Percentiles rank a stretch among this genome's conserved stretches.
Evolutionary conservation across 768 basidiomycete genomes (phyloP).

Genomic region (Leccinum imitatum): DNA sequence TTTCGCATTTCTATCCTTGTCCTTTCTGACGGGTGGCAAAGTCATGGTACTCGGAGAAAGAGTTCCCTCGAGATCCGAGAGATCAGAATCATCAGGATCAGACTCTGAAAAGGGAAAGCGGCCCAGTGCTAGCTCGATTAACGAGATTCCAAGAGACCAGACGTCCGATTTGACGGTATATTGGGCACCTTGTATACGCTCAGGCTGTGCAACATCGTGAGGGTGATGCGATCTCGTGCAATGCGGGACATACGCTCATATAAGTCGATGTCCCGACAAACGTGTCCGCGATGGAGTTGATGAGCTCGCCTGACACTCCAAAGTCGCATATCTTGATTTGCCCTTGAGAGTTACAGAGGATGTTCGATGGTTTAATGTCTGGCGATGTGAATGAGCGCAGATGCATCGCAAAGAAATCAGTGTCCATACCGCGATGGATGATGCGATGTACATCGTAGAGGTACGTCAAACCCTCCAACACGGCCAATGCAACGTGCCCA

Average conservation of each 20-base stretch:
- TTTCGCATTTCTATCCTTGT: slow-evolving; percentile 51
- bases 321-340: slow-evolving; percentile 99
- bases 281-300: slow-evolving; percentile 98
- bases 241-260: slow-evolving; percentile 81
- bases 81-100: slow-evolving; percentile 69
- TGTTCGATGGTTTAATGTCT: slow-evolving; percentile 99
- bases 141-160: slow-evolving; percentile 96
- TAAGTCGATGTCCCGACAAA: slow-evolving; percentile 99
- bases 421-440: slow-evolving; percentile 90
- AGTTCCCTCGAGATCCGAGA: slow-evolving; percentile 78
- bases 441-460: slow-evolving; percentile 97
- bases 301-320: slow-evolving; percentile 97
- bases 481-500: slow-evolving; percentile 91
- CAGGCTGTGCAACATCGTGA: slow-evolving; percentile 61
- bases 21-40: slow-evolving; percentile 36
- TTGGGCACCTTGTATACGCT: slow-evolving; percentile 97
- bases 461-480: slow-evolving; percentile 93
- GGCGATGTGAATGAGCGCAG: slow-evolving; percentile 19
- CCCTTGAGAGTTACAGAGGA: slow-evolving; percentile 89
- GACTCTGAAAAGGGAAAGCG: slow-evolving; percentile 96
- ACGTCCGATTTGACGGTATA: slow-evolving; percentile 99
- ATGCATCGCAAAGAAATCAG: not conserved
- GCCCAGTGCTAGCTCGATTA: slow-evolving; percentile 95
- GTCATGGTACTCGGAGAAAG: slow-evolving; percentile 66
- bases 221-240: slow-evolving; percentile 12